phyloP scores from a whole-genome alignment of 2,329 filamentous ascomycete species.

The Neoarthrinium moseri region DNA sequence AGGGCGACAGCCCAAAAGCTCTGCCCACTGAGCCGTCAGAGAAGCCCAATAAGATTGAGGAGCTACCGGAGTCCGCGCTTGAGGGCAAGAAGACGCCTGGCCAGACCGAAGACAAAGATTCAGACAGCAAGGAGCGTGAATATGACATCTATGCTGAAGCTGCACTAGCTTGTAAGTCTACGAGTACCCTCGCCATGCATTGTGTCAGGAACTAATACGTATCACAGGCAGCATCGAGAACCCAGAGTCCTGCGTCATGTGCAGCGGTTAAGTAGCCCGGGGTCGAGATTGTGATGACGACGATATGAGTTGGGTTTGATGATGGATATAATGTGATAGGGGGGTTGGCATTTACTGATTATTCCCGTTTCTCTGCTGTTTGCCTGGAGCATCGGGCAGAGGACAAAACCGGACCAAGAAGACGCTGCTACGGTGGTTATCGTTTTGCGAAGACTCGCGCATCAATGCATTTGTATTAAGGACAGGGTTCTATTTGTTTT shows the following conservation, averaged over 20 bases:
- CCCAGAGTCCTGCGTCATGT: slow-evolving; percentile 93
- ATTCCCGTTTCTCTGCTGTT: slow-evolving; percentile 1
- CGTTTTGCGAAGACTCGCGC: background rate
- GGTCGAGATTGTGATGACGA: background rate
- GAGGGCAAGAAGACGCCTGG: slow-evolving; percentile 45
- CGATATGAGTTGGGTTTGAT: slow-evolving; percentile 8
- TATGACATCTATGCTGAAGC: slow-evolving; percentile 95
- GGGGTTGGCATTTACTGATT: slow-evolving; percentile 1
- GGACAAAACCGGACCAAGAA: background rate
- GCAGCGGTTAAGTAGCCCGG: slow-evolving; percentile 70
- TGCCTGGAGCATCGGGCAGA: slow-evolving; percentile 2
- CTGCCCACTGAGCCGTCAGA: slow-evolving; percentile 70
- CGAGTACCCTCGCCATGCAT: no score
- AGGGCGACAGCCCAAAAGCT: slow-evolving; percentile 77
- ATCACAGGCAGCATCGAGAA: slow-evolving; percentile 86
- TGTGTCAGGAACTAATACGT: slow-evolving; percentile 30
- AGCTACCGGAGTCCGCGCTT: slow-evolving; percentile 58
- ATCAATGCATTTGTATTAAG: slow-evolving; percentile 4
- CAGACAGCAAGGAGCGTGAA: slow-evolving; percentile 73
- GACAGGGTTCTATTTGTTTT: slow-evolving; percentile 1
- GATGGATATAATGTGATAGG: slow-evolving; percentile 7
- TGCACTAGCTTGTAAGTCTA: slow-evolving; percentile 75
- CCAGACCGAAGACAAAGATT: slow-evolving; percentile 73
- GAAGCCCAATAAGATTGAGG: slow-evolving; percentile 58
- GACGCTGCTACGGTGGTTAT: no score